Evolutionary conservation across 805 yeast genomes (phyloP).

Genomic region (Hanseniaspora meyeri): DNA sequence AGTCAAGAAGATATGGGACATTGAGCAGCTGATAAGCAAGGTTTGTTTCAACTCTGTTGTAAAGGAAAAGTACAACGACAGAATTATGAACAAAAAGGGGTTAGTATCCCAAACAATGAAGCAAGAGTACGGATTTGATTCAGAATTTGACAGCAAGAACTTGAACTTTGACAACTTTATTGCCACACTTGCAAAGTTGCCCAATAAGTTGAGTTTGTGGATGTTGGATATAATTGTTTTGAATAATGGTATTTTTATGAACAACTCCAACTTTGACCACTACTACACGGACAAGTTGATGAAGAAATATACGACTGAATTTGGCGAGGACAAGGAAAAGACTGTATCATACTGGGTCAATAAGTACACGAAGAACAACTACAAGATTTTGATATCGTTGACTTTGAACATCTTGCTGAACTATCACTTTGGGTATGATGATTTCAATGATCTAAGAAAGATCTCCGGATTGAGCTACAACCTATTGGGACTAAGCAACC

Average conservation of each 20-base stretch:
- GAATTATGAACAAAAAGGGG: slow-evolving; percentile 26
- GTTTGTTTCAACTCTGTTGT: slow-evolving; percentile 25
- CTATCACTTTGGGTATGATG: slow-evolving; percentile 40
- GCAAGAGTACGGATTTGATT: slow-evolving; percentile 24
- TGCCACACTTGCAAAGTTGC: slow-evolving; percentile 25
- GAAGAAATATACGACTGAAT: slow-evolving; percentile 24
- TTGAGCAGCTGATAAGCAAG: slow-evolving; percentile 25
- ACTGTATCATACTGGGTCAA: slow-evolving; percentile 27
- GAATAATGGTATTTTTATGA: slow-evolving; percentile 19
- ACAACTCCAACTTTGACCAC: not conserved
- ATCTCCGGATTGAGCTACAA: slow-evolving; percentile 4
- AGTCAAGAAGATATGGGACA: slow-evolving; percentile 24
- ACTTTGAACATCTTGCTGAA: slow-evolving; percentile 33
- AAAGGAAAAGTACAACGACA: slow-evolving; percentile 23
- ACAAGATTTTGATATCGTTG: slow-evolving; percentile 32
- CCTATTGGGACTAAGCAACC: slow-evolving; percentile 4
- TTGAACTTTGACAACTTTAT: slow-evolving; percentile 27
- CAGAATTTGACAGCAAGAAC: slow-evolving; percentile 25
- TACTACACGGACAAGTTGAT: not conserved
- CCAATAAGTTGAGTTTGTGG: slow-evolving; percentile 27
- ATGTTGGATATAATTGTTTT: slow-evolving; percentile 26
- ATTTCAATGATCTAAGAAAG: slow-evolving; percentile 23
- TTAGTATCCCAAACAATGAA: slow-evolving; percentile 22
- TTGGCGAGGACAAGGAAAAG: slow-evolving; percentile 21
- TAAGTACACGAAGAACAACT: slow-evolving; percentile 29